A percentile compares a stretch with the other conserved stretches of the same genome.
phyloP scores from a whole-genome alignment of 768 basidiomycete genomes.

The Boletus rubroflammeus region DNA sequence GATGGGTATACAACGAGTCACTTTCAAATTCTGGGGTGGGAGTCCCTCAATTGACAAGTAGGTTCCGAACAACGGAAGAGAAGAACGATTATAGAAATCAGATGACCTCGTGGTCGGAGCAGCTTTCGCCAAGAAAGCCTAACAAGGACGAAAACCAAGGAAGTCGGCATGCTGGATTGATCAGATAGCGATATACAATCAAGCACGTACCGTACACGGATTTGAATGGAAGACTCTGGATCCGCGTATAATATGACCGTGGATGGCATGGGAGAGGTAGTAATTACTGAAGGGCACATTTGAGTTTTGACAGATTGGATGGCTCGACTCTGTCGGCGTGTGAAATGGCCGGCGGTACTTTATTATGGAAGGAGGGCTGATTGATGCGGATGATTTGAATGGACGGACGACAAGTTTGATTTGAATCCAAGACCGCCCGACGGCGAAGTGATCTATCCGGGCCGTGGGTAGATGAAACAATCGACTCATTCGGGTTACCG shows the following conservation, averaged over 20 bases:
- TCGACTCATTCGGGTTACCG: neutral
- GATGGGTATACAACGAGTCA: neutral
- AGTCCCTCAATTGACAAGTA: neutral
- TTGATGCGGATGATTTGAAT: neutral
- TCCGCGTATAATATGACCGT: slow-evolving; percentile 2
- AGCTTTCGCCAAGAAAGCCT: too few relatives aligned
- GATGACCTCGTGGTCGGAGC: slow-evolving; percentile 1
- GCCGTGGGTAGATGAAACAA: neutral
- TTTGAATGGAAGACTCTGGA: neutral
- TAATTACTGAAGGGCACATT: slow-evolving; percentile 1
- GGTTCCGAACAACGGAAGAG: neutral
- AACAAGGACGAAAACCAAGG: neutral
- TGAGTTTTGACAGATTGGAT: slow-evolving; percentile 7
- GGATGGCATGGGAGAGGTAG: slow-evolving; percentile 1
- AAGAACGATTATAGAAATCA: neutral
- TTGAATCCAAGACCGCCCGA: neutral
- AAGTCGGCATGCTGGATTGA: neutral
- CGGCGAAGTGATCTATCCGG: slow-evolving; percentile 1
- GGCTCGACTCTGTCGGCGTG: slow-evolving; percentile 7
- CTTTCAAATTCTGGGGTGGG: neutral
- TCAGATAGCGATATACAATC: neutral
- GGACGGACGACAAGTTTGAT: neutral
- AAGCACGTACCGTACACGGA: neutral
- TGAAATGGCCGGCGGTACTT: slow-evolving; percentile 8
- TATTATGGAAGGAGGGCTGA: neutral